Evolutionary conservation across 176 grass and related monocot genomes (phyloP).

Genomic region (Pontederia paniculata): DNA sequence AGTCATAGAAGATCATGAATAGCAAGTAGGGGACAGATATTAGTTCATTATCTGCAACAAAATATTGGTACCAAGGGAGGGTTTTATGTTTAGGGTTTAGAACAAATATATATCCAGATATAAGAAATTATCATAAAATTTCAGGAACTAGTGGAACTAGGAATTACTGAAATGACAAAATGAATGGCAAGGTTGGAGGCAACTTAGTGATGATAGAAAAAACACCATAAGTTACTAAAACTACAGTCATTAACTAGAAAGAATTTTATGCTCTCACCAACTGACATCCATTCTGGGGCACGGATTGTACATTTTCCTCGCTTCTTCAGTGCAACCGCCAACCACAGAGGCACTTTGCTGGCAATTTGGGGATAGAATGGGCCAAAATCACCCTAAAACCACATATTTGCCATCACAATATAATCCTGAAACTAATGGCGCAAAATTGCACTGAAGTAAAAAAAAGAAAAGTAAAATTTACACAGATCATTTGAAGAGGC

Average conservation of each 20-base stretch:
- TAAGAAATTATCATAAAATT: too few species aligned
- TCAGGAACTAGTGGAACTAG: too few species aligned
- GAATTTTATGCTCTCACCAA: conserved; percentile 40
- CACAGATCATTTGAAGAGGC: conserved; percentile 68
- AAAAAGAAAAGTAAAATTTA: conserved; percentile 23
- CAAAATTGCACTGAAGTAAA: background rate
- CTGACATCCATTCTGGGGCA: conserved; percentile 62
- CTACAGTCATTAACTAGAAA: background rate
- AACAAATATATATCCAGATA: too few species aligned
- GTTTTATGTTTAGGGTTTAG: too few species aligned
- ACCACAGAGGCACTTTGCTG: conserved; percentile 72
- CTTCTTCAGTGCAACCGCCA: conserved; percentile 59
- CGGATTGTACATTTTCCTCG: conserved; percentile 57
- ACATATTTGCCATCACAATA: background rate
- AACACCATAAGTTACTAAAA: background rate
- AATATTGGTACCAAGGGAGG: too few species aligned
- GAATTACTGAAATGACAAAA: background rate
- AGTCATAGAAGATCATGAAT: too few species aligned
- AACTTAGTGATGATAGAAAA: background rate
- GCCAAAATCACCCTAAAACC: conserved; percentile 51
- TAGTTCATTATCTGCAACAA: too few species aligned
- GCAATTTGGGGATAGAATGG: conserved; percentile 70
- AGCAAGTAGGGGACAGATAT: too few species aligned
- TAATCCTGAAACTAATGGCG: background rate
- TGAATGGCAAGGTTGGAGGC: background rate